phyloP scores from a whole-genome alignment of 805 yeast genomes.

The Pichia sporocuriosa region DNA sequence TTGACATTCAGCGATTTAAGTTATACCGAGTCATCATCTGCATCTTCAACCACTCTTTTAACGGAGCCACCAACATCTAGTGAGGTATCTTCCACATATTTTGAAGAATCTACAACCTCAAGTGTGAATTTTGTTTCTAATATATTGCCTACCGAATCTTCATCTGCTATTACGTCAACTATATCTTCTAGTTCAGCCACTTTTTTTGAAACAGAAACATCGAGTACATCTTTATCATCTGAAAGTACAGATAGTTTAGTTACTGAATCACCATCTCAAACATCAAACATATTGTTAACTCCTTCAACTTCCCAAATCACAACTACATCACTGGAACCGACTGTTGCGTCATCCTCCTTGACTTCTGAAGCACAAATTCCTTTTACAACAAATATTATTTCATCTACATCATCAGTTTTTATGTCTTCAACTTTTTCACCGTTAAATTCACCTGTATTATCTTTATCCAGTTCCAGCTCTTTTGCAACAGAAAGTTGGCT shows the following conservation, averaged over 20 bases:
- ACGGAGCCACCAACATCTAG: too few relatives aligned
- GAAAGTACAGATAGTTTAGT: too few relatives aligned
- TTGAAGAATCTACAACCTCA: not conserved
- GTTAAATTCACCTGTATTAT: not conserved
- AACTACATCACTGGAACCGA: too few relatives aligned
- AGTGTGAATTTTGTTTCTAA: not conserved
- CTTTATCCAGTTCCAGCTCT: not conserved
- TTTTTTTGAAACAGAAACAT: not conserved
- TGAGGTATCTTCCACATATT: too few relatives aligned
- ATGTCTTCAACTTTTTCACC: not conserved
- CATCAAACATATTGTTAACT: too few relatives aligned
- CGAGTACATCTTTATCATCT: not conserved
- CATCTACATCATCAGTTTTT: not conserved
- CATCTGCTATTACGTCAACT: not conserved
- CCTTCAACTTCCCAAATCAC: too few relatives aligned
- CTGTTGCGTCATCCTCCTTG: too few relatives aligned
- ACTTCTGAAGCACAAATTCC: too few relatives aligned
- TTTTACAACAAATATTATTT: not conserved
- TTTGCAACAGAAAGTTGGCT: constrained; percentile 12
- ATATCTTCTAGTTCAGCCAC: not conserved
- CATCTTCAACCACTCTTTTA: too few relatives aligned
- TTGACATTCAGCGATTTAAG: too few relatives aligned
- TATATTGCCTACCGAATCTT: not conserved
- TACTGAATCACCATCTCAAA: too few relatives aligned
- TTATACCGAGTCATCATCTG: too few relatives aligned